Percentiles rank a stretch among this genome's conserved stretches.
Evolutionary conservation across 176 grass and related monocot genomes (phyloP).

Genomic region (Cenchrus purpureus): DNA sequence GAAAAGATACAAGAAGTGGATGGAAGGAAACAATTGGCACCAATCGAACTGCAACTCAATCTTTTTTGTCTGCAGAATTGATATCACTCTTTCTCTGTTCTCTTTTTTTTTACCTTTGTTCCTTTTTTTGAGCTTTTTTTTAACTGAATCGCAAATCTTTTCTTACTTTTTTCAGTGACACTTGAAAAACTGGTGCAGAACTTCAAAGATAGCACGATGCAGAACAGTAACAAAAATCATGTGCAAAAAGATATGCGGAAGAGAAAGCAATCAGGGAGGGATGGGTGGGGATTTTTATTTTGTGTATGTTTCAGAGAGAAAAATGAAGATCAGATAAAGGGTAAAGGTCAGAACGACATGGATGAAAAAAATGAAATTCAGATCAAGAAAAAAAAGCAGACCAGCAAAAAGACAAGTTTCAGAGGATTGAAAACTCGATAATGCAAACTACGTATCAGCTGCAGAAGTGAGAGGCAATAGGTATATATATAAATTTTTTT

Average conservation of each 20-base stretch:
- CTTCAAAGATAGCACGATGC: not conserved
- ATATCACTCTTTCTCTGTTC: too few relatives aligned
- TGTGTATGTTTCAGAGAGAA: not conserved
- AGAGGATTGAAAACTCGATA: not conserved
- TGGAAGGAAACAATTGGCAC: too few relatives aligned
- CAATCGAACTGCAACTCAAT: too few relatives aligned
- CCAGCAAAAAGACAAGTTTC: not conserved
- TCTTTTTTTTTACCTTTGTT: too few relatives aligned
- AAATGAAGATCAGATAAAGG: not conserved
- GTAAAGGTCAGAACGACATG: not conserved
- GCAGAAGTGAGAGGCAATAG: not conserved
- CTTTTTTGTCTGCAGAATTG: too few relatives aligned
- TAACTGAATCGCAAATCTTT: too few relatives aligned
- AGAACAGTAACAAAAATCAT: not conserved
- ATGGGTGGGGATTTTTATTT: not conserved
- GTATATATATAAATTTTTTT: not conserved
- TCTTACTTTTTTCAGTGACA: not conserved
- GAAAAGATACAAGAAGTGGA: not conserved
- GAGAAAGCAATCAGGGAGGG: not conserved
- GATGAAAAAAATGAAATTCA: not conserved
- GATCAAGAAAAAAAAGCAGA: not conserved
- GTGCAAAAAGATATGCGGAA: not conserved
- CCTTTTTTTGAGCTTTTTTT: too few relatives aligned
- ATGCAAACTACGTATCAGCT: constrained; percentile 4
- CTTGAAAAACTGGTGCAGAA: not conserved